Evolutionary conservation across 768 basidiomycete species (phyloP).

Genomic region (Hygrophorus pudorinus): DNA sequence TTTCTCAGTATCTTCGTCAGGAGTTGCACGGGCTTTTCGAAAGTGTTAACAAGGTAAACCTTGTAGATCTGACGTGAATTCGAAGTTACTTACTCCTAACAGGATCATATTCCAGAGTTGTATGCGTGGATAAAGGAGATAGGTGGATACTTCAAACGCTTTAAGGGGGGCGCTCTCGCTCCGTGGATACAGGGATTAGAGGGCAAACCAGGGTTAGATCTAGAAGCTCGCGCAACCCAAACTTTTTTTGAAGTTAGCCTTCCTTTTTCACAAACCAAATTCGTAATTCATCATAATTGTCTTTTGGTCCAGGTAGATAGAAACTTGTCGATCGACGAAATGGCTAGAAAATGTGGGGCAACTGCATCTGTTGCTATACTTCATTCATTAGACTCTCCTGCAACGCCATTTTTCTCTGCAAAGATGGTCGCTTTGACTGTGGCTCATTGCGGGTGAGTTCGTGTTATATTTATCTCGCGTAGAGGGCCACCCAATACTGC

Average conservation of each 20-base stretch:
- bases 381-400: constrained; percentile 80
- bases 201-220: constrained; percentile 38
- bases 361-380: constrained; percentile 86
- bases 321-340: constrained; percentile 54
- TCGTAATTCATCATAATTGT: not conserved
- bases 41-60: constrained; percentile 47
- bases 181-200: constrained; percentile 47
- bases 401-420: constrained; percentile 76
- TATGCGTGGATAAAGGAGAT: constrained; percentile 68
- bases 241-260: constrained; percentile 75
- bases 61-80: no score
- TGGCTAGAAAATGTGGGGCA: constrained; percentile 73
- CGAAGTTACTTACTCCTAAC: no score
- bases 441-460: constrained; percentile 82
- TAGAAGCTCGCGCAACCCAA: constrained; percentile 79
- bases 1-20: constrained; percentile 77
- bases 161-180: constrained; percentile 65
- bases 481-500: constrained; percentile 5
- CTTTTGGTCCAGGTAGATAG: constrained; percentile 53
- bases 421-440: constrained; percentile 70
- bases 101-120: constrained; percentile 54
- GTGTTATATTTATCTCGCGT: not conserved
- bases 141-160: constrained; percentile 89
- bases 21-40: constrained; percentile 83
- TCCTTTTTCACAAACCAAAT: not conserved